Percentiles rank a stretch among this genome's conserved stretches.
Evolutionary conservation across 352 stramenopile genomes (phyloP).

Genomic region (Phytopythium cucurbitacearum): DNA sequence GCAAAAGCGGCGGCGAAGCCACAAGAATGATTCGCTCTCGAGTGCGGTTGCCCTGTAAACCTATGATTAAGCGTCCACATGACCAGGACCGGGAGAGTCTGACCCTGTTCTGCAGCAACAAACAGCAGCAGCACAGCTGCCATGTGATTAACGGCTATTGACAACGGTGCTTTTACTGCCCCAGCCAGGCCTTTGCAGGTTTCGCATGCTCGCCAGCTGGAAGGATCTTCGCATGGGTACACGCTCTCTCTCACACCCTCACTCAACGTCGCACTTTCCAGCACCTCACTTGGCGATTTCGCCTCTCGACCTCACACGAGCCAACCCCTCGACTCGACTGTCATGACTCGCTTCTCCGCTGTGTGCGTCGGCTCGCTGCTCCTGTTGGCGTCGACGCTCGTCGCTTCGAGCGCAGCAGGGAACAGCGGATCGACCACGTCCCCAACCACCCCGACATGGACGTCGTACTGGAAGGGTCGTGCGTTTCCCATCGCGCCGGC

Average conservation of each 20-base stretch:
- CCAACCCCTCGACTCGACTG: not conserved
- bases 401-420: not conserved
- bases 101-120: too few species aligned
- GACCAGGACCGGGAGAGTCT: too few species aligned
- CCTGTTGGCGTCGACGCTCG: constrained; percentile 7
- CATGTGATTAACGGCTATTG: too few species aligned
- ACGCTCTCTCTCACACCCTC: not conserved
- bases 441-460: constrained; percentile 2
- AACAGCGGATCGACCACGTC: constrained; percentile 3
- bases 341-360: constrained; percentile 2
- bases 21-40: too few species aligned
- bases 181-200: too few species aligned
- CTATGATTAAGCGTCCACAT: too few species aligned
- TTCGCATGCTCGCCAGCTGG: not conserved
- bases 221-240: not conserved
- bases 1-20: too few species aligned
- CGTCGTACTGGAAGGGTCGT: constrained; percentile 1
- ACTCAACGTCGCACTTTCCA: not conserved
- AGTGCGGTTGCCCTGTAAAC: too few species aligned
- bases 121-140: too few species aligned
- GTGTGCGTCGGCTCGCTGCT: constrained; percentile 1
- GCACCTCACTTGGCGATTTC: not conserved
- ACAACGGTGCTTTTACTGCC: too few species aligned
- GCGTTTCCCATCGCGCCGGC: constrained; percentile 12
- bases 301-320: too few species aligned